A percentile compares a stretch with the other conserved stretches of the same genome.
Evolutionary conservation across 257 asterid genomes (phyloP).

Genomic region (Ehretia macrophylla): DNA sequence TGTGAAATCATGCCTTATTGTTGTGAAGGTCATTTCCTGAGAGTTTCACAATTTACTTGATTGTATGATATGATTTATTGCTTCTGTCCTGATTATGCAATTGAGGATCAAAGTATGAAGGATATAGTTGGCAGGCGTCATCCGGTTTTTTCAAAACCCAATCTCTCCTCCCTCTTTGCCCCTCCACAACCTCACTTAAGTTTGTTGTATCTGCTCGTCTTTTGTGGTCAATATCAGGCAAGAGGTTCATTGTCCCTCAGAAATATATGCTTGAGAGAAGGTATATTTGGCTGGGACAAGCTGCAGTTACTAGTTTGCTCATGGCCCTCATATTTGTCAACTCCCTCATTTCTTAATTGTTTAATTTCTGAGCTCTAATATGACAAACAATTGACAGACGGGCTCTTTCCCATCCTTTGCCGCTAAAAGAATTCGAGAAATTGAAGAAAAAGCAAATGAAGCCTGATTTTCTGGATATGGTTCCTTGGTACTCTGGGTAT

Average conservation of each 20-base stretch:
- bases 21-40: too few relatives aligned
- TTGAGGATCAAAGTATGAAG: too few relatives aligned
- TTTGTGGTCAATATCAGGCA: too few relatives aligned
- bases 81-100: background rate
- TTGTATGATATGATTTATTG: background rate
- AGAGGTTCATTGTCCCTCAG: too few relatives aligned
- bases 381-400: constrained; percentile 50
- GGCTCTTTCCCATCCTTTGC: constrained; percentile 97
- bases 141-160: too few relatives aligned
- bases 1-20: background rate
- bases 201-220: too few relatives aligned
- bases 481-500: constrained; percentile 99
- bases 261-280: too few relatives aligned
- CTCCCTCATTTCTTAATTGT: background rate
- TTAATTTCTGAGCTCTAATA: background rate
- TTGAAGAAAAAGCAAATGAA: constrained; percentile 83
- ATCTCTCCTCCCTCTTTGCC: too few relatives aligned
- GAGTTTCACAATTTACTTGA: background rate
- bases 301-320: background rate
- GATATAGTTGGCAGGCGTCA: too few relatives aligned
- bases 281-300: too few relatives aligned
- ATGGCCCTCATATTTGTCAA: background rate
- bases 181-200: too few relatives aligned
- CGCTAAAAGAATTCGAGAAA: constrained; percentile 79
- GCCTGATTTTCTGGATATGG: constrained; percentile 98